Conservation (phyloP, 2,329 filamentous ascomycete species). For the Diaporthe sp. region DNA sequence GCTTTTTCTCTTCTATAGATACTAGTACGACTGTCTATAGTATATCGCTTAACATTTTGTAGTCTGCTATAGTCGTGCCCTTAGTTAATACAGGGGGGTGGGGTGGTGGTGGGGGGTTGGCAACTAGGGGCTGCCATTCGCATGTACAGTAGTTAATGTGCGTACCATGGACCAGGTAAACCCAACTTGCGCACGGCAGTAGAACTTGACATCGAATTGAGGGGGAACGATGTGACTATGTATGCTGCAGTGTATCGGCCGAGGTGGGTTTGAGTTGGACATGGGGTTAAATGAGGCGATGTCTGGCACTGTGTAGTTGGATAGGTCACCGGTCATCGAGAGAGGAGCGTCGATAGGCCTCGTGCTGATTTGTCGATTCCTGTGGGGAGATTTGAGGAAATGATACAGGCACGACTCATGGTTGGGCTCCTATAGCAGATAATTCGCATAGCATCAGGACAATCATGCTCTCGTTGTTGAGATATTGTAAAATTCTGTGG, state of each 20-base stretch:
- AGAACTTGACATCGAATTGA: not conserved
- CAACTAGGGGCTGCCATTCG: not conserved
- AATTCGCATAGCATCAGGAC: not conserved
- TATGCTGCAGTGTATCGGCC: conserved; percentile 5
- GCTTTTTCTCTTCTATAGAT: not conserved
- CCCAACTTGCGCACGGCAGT: not conserved
- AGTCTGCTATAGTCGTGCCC: not conserved
- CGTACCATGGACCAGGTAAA: not conserved
- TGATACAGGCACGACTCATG: not conserved
- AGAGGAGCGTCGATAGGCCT: not conserved
- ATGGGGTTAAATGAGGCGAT: not conserved
- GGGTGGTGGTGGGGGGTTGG: not conserved
- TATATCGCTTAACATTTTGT: not conserved
- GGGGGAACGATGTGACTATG: conserved; percentile 13
- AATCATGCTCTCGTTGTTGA: not conserved
- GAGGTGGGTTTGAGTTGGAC: not conserved
- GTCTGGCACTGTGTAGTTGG: conserved; percentile 14
- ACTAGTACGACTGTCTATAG: not conserved
- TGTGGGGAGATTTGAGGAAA: not conserved
- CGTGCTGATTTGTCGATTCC: not conserved
- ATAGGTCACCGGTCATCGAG: not conserved
- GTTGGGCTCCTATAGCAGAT: no score
- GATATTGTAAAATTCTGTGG: not conserved
- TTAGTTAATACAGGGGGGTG: not conserved
- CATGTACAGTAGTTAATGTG: not conserved